phyloP scores from a whole-genome alignment of 495 filamentous ascomycete genomes.

The Neurospora hispaniola region DNA sequence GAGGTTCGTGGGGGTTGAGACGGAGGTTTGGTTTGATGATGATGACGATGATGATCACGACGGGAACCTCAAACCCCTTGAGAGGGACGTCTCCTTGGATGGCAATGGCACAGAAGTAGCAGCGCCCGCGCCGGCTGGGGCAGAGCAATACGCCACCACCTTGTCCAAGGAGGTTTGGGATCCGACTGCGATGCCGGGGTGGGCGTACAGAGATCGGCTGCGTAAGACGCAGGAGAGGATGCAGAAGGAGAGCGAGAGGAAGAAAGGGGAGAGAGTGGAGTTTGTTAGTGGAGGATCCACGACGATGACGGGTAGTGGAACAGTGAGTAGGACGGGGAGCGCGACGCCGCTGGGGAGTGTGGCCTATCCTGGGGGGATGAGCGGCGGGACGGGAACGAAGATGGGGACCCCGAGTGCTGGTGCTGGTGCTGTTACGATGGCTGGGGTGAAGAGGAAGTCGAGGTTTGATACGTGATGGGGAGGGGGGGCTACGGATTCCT shows the following conservation, averaged over 20 bases:
- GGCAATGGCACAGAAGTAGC: background rate
- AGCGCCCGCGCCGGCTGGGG: background rate
- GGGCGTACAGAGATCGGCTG: slow-evolving; percentile 66
- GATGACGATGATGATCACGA: background rate
- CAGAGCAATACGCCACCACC: slow-evolving; percentile 62
- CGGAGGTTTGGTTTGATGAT: slow-evolving; percentile 18
- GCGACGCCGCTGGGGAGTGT: slow-evolving; percentile 24
- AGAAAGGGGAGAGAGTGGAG: slow-evolving; percentile 51
- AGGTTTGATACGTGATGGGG: slow-evolving; percentile 35
- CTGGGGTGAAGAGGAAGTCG: slow-evolving; percentile 30
- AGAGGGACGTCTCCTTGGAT: background rate
- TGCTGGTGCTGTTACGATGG: background rate
- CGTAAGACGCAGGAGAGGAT: slow-evolving; percentile 52
- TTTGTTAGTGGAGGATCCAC: slow-evolving; percentile 52
- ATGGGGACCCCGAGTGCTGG: background rate
- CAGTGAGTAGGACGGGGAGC: slow-evolving; percentile 13
- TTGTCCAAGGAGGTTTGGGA: slow-evolving; percentile 59
- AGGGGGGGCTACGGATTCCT: background rate
- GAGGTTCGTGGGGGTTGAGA: slow-evolving; percentile 63
- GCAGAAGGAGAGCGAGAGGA: slow-evolving; percentile 47
- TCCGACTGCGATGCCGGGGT: slow-evolving; percentile 50
- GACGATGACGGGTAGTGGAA: slow-evolving; percentile 5
- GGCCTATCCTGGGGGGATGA: slow-evolving; percentile 23
- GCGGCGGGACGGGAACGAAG: background rate
- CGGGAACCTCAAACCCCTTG: background rate